Base-by-base conservation (phyloP, 2,329 filamentous ascomycete genomes). In the Epicoccum sorghinum region DNA sequence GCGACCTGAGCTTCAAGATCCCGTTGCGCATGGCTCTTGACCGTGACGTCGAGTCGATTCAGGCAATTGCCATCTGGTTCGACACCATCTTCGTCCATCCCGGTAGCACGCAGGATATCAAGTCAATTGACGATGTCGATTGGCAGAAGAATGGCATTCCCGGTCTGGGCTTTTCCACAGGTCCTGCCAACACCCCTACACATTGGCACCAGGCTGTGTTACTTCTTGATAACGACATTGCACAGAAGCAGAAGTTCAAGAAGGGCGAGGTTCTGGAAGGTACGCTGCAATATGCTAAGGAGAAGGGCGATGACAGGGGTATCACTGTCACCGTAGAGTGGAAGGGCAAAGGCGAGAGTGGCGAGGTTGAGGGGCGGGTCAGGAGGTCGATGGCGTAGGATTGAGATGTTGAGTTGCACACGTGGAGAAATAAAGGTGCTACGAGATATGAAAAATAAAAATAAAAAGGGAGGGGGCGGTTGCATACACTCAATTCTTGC, bases 1-100 rank as follows among this genome's bases (percentile, higher is more conserved):
- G 87, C 33, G 91, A 97, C 64, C 80, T 97, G 14, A 83, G 85
- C 13, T 97, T 97, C 77, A 84, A 84, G 41, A 84, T 86, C 7
- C 77, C 83, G 3, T 96, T 91, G 79, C 72, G 82, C 49, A 82
- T 86, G 8, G 82, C 79, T 13, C 69, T 95, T 5, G 82, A 79
- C 1, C 77, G 82, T 39, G 83, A 89, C 57, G 79, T 88, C 50
- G 86, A 89, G 55, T 78, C 81, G 1, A 78, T 97, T n/a, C 91
- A 97, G 69, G 93, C 91, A 4, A 96, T 92, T 74, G 82, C 91
- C 12, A 83, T 96, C 63, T 97, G 93, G 91, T 97, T 97, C 71
- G 93, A 98, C 73, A 93, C 89, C 23, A 95, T 95, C 80, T 97
- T 97, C 76, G 84, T 89, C 61, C 85, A 87, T 8, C 83, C 83